Conservation (phyloP, 2,329 filamentous ascomycete species). For the Fusarium albidum region DNA sequence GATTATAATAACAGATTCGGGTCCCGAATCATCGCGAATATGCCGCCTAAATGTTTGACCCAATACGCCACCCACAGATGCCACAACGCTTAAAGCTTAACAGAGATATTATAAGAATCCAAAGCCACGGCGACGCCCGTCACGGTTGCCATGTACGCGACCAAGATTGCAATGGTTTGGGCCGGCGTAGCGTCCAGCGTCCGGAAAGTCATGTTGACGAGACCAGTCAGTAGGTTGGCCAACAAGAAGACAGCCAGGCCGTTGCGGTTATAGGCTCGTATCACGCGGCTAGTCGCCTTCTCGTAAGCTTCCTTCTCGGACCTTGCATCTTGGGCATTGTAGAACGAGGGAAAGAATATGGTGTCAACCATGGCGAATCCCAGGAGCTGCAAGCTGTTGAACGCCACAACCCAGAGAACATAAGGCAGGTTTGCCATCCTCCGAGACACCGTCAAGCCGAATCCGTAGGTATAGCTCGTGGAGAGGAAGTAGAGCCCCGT, state of each 20-base stretch:
- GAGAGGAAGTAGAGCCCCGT: constrained; percentile 72
- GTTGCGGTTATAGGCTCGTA: constrained; percentile 87
- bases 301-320: constrained; percentile 71
- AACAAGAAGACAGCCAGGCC: constrained; percentile 85
- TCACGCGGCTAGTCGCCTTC: constrained; percentile 79
- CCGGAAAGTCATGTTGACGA: constrained; percentile 86
- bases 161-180: constrained; percentile 76
- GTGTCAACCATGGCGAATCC: constrained; percentile 82
- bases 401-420: constrained; percentile 89
- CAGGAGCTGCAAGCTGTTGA: constrained; percentile 85
- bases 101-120: constrained; percentile 71
- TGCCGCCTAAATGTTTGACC: neutral
- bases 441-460: constrained; percentile 81
- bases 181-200: constrained; percentile 76
- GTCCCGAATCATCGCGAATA: neutral
- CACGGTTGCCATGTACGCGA: constrained; percentile 74
- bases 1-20: neutral
- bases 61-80: constrained; percentile 1
- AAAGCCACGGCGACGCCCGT: constrained; percentile 73
- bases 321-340: constrained; percentile 63
- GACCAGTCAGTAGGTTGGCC: constrained; percentile 88
- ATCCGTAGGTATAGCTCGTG: constrained; percentile 74
- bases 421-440: constrained; percentile 94
- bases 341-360: constrained; percentile 76
- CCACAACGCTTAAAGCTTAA: constrained; percentile 66